Evolutionary conservation across 2,329 filamentous ascomycete species (phyloP).

Genomic region (Trichoderma atroviride): DNA sequence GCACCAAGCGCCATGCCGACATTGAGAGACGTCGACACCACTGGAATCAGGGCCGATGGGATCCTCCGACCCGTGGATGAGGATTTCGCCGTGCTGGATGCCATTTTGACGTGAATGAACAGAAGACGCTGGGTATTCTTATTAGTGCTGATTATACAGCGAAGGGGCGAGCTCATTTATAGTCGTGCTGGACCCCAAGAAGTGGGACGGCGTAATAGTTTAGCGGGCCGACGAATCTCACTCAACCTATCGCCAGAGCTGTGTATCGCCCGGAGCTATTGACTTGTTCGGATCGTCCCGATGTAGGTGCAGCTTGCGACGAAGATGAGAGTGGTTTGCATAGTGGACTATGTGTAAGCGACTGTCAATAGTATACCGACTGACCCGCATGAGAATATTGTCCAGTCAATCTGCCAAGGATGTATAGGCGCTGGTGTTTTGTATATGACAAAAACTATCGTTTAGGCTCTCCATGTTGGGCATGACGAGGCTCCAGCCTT

Average conservation of each 20-base stretch:
- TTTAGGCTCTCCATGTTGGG: neutral
- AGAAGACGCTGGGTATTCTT: neutral
- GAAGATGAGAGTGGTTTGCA: neutral
- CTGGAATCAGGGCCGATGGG: slow-evolving; percentile 12
- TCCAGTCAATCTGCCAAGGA: neutral
- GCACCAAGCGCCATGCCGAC: slow-evolving; percentile 28
- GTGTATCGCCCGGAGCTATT: neutral
- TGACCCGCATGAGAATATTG: too few relatives aligned
- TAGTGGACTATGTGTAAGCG: neutral
- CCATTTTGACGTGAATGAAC: neutral
- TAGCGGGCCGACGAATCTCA: neutral
- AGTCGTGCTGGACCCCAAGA: neutral
- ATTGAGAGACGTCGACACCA: slow-evolving; percentile 21
- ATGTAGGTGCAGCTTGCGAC: neutral
- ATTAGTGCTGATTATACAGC: neutral
- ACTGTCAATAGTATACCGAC: too few relatives aligned
- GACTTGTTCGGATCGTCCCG: neutral
- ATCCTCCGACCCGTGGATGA: neutral
- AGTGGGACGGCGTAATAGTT: neutral
- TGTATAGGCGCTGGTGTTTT: neutral
- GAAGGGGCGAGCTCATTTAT: neutral
- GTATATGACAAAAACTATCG: neutral
- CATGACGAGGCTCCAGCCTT: neutral
- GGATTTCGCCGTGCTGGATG: neutral
- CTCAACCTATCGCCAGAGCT: neutral